phyloP scores from a whole-genome alignment of 495 filamentous ascomycete species.

The Neurospora cerealis region DNA sequence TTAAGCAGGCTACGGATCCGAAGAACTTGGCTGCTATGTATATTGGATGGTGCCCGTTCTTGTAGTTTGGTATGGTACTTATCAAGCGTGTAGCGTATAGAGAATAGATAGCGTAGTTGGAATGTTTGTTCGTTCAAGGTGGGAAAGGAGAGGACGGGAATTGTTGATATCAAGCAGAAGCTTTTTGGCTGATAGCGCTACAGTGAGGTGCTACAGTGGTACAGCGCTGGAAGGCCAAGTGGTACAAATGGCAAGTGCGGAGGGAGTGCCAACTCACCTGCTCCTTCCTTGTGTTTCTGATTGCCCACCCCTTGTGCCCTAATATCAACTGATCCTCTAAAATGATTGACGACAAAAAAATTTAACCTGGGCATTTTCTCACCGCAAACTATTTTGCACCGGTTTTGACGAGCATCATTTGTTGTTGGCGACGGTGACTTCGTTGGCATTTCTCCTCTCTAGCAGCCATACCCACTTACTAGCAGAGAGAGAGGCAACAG shows the following conservation, averaged over 20 bases:
- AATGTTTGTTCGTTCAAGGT: not conserved
- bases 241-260: not conserved
- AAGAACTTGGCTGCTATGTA: slow-evolving; percentile 83
- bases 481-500: not conserved
- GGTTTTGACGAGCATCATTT: not conserved
- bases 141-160: not conserved
- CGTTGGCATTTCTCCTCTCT: not conserved
- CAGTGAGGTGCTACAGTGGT: not conserved
- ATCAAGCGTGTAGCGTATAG: not conserved
- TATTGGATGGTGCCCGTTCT: slow-evolving; percentile 95
- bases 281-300: not conserved
- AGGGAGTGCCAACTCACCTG: not conserved
- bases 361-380: not conserved
- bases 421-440: not conserved
- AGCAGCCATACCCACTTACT: not conserved
- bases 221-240: not conserved
- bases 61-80: slow-evolving; percentile 33
- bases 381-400: not conserved
- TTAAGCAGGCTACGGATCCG: slow-evolving; percentile 70
- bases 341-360: not conserved
- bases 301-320: not conserved
- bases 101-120: not conserved
- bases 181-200: not conserved
- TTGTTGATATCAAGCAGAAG: not conserved
- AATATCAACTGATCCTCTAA: not conserved